Evolutionary conservation across 2,329 filamentous ascomycete species (phyloP).

Genomic region (Colletotrichum tofieldiae): DNA sequence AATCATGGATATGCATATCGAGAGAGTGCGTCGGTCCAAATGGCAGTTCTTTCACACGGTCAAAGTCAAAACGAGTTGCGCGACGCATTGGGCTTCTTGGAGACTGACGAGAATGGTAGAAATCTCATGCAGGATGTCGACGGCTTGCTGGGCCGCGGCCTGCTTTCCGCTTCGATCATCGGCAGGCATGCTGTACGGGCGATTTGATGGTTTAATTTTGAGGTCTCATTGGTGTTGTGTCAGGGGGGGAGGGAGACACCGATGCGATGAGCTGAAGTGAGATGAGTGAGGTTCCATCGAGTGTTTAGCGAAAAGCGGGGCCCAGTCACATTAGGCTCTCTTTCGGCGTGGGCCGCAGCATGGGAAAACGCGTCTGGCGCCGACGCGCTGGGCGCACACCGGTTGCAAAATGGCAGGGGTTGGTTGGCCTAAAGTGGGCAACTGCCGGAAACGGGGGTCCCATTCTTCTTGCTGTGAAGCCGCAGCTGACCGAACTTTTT

Average conservation of each 20-base stretch:
- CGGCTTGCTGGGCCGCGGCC: slow-evolving; percentile 84
- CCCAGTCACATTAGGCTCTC: background rate
- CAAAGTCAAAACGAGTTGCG: slow-evolving; percentile 25
- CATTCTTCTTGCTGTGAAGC: slow-evolving; percentile 19
- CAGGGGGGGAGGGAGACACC: slow-evolving; percentile 1
- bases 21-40: slow-evolving; percentile 90
- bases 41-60: slow-evolving; percentile 82
- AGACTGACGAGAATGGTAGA: slow-evolving; percentile 86
- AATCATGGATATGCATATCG: slow-evolving; percentile 95
- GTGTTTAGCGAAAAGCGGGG: slow-evolving; percentile 27
- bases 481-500: slow-evolving; percentile 37
- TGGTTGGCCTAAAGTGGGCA: slow-evolving; percentile 26
- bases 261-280: slow-evolving; percentile 12
- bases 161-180: slow-evolving; percentile 76
- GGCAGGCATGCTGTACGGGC: slow-evolving; percentile 23
- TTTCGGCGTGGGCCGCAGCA: slow-evolving; percentile 16
- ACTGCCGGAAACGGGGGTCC: slow-evolving; percentile 34
- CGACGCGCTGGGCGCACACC: slow-evolving; percentile 32
- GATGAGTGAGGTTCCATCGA: slow-evolving; percentile 9
- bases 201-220: slow-evolving; percentile 8
- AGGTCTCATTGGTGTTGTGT: slow-evolving; percentile 9
- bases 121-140: slow-evolving; percentile 88
- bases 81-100: background rate
- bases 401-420: slow-evolving; percentile 33
- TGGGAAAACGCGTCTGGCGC: slow-evolving; percentile 34